A percentile compares a stretch with the other conserved stretches of the same genome.
phyloP scores from a whole-genome alignment of 768 basidiomycete species.

The Mycena albidolilacea region DNA sequence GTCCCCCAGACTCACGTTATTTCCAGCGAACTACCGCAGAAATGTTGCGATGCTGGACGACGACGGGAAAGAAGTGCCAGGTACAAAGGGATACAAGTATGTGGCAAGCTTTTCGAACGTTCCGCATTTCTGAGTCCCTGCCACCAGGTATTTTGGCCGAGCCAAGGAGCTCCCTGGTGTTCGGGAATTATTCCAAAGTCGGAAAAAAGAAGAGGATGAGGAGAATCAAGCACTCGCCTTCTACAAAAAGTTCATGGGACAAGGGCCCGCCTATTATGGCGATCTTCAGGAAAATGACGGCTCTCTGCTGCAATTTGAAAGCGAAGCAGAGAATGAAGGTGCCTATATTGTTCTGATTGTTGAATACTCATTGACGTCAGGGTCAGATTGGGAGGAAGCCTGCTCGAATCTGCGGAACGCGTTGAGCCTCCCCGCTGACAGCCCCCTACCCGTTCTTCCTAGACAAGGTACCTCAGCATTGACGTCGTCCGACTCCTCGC shows the following conservation, averaged over 20 bases:
- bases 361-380: conserved; percentile 7
- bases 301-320: conserved; percentile 78
- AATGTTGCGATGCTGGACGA: conserved; percentile 96
- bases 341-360: conserved; percentile 39
- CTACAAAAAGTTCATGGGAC: conserved; percentile 92
- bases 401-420: conserved; percentile 67
- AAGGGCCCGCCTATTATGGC: conserved; percentile 92
- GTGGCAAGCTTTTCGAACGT: conserved; percentile 42
- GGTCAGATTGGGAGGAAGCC: conserved; percentile 77
- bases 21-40: conserved; percentile 87
- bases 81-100: conserved; percentile 97
- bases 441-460: conserved; percentile 59
- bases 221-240: conserved; percentile 82
- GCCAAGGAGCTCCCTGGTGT: conserved; percentile 97
- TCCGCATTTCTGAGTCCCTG: conserved; percentile 1
- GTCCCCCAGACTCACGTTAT: neutral
- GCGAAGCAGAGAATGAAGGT: conserved; percentile 82
- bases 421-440: conserved; percentile 67
- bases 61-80: conserved; percentile 96
- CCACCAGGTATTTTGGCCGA: conserved; percentile 91
- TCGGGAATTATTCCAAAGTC: conserved; percentile 90
- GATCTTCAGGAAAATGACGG: conserved; percentile 87
- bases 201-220: conserved; percentile 90
- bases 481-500: neutral
- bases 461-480: conserved; percentile 53